Percentiles rank a stretch among this genome's conserved stretches.
phyloP scores from a whole-genome alignment of 371 early-diverging fungal species.

The Batrachochytrium dendrobatidis region DNA sequence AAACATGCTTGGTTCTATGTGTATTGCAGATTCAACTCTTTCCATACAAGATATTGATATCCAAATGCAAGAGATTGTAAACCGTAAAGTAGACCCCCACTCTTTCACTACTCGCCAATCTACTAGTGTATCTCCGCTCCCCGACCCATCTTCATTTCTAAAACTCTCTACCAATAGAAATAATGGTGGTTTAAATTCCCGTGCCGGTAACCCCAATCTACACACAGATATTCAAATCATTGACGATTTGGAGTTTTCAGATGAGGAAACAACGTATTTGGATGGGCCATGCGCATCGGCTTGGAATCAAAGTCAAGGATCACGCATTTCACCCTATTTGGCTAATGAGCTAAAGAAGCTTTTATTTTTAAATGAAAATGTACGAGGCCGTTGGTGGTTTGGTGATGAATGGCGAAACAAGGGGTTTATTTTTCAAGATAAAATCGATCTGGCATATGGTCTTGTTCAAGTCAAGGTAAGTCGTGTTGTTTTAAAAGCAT shows the following conservation, averaged over 20 bases:
- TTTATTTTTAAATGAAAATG: constrained; percentile 12
- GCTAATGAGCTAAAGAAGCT: constrained; percentile 11
- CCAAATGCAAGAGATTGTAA: too few relatives aligned
- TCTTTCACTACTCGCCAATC: too few relatives aligned
- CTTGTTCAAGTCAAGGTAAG: constrained; percentile 34
- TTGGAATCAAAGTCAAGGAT: constrained; percentile 1
- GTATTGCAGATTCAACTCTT: too few relatives aligned
- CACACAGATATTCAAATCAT: constrained; percentile 18
- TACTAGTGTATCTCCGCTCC: too few relatives aligned
- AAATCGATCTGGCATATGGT: constrained; percentile 27
- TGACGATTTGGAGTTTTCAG: constrained; percentile 8
- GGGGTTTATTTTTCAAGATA: constrained; percentile 29
- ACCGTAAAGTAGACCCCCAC: too few relatives aligned
- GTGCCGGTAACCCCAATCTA: too few relatives aligned
- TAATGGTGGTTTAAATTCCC: too few relatives aligned
- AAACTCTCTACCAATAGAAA: too few relatives aligned
- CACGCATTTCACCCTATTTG: constrained; percentile 13
- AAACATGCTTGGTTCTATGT: too few relatives aligned
- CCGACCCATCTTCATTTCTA: too few relatives aligned
- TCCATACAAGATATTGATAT: too few relatives aligned
- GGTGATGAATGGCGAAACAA: constrained; percentile 38
- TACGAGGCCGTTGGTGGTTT: constrained; percentile 14
- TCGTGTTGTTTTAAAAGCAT: neutral
- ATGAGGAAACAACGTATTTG: constrained; percentile 1
- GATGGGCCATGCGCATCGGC: neutral